Conservation (phyloP, 495 filamentous ascomycete genomes). For the Amniculicola lignicola region DNA sequence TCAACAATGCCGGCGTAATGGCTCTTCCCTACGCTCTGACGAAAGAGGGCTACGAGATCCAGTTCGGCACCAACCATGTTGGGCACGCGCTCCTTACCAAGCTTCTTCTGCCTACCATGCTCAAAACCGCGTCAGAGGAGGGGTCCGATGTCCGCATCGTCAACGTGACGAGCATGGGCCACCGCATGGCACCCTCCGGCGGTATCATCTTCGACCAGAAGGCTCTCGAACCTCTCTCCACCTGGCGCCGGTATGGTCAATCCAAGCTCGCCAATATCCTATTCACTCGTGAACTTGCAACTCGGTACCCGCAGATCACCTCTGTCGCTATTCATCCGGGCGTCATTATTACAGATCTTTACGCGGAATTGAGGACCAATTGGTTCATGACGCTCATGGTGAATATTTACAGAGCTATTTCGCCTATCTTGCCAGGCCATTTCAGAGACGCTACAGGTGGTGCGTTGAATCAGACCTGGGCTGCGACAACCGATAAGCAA, state of each 20-base stretch:
- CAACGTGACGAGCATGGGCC: constrained; percentile 28
- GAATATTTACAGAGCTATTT: constrained; percentile 43
- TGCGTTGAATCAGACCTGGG: constrained; percentile 56
- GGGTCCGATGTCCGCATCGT: constrained; percentile 35
- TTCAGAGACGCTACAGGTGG: constrained; percentile 48
- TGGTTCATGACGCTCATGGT: constrained; percentile 54
- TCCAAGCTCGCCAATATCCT: constrained; percentile 36
- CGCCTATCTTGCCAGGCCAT: constrained; percentile 59
- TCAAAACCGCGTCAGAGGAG: constrained; percentile 21
- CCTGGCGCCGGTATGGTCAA: constrained; percentile 44
- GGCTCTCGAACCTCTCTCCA: constrained; percentile 39
- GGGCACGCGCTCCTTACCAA: constrained; percentile 34
- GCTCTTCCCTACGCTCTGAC: constrained; percentile 27
- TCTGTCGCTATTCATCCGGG: constrained; percentile 49
- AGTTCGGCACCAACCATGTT: constrained; percentile 50
- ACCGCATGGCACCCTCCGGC: constrained; percentile 21
- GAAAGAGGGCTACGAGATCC: constrained; percentile 51
- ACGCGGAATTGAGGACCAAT: constrained; percentile 50
- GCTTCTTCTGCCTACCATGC: constrained; percentile 28
- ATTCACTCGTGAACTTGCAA: constrained; percentile 20
- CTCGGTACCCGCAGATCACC: constrained; percentile 43
- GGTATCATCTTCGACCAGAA: constrained; percentile 19
- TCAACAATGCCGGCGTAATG: constrained; percentile 37
- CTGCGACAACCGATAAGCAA: constrained; percentile 50
- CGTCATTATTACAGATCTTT: constrained; percentile 40